Conservation (phyloP, 352 stramenopile species). For the Phytophthora constricta region DNA sequence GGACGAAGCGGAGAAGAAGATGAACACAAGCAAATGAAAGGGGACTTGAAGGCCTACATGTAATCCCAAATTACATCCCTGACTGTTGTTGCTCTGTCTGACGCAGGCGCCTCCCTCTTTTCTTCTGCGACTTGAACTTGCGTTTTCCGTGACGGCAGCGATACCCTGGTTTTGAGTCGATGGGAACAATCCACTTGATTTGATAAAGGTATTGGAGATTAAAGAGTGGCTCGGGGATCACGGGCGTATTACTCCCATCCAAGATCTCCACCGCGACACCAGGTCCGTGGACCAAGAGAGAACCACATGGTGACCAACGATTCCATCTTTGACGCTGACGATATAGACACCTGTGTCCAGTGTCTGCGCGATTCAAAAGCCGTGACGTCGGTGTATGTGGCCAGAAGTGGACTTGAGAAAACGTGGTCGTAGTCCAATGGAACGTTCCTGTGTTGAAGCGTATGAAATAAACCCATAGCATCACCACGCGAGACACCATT, state of each 20-base stretch:
- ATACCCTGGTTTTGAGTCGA: neutral
- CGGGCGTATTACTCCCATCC: neutral
- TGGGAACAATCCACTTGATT: neutral
- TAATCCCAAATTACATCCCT: neutral
- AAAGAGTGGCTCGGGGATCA: neutral
- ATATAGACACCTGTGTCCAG: neutral
- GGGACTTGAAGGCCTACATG: neutral
- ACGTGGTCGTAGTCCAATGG: conserved; percentile 4
- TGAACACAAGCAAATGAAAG: neutral
- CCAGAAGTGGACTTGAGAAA: neutral
- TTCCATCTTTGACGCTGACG: neutral
- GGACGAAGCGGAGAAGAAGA: neutral
- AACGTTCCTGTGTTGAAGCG: conserved; percentile 4
- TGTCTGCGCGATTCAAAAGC: neutral
- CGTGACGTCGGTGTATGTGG: neutral
- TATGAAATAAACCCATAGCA: conserved; percentile 6
- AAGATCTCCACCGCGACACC: neutral
- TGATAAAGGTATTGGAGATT: neutral
- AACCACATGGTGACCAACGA: conserved; percentile 6
- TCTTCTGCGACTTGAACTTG: neutral
- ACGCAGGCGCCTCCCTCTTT: neutral
- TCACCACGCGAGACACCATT: neutral
- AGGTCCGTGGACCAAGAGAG: neutral
- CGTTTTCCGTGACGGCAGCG: conserved; percentile 3
- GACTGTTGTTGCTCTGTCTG: neutral